These are phyloP conservation scores for Boletales sp. DNA, from an alignment of 768 basidiomycete genomes.

Conservation along the genomic window DNA sequence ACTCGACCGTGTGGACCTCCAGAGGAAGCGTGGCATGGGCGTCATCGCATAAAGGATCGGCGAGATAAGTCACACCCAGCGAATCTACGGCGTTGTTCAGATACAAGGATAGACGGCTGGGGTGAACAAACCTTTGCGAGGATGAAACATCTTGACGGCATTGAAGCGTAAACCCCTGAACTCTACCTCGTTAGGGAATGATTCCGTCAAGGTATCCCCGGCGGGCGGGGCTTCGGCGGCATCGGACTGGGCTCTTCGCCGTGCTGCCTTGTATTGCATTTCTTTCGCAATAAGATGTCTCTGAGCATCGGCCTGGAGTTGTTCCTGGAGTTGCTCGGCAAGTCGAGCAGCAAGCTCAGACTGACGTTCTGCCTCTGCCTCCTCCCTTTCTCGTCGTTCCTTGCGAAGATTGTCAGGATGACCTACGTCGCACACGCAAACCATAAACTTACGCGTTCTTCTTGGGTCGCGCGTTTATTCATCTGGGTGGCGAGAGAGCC, in stretches of 20 bases:
- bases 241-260: conserved; percentile 66
- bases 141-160: conserved; percentile 69
- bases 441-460: conserved; percentile 50
- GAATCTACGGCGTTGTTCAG: conserved; percentile 39
- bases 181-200: conserved; percentile 54
- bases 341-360: conserved; percentile 47
- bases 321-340: conserved; percentile 59
- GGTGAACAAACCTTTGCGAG: conserved; percentile 51
- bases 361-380: conserved; percentile 52
- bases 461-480: conserved; percentile 67
- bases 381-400: conserved; percentile 52
- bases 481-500: conserved; percentile 79
- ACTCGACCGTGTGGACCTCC: conserved; percentile 64
- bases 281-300: conserved; percentile 46
- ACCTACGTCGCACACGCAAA: neutral
- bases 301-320: conserved; percentile 64
- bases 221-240: conserved; percentile 58
- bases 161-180: conserved; percentile 58
- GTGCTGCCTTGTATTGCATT: conserved; percentile 46
- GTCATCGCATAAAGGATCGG: conserved; percentile 73
- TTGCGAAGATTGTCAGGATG: conserved; percentile 20
- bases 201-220: conserved; percentile 54
- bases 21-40: conserved; percentile 54
- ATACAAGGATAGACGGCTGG: neutral
- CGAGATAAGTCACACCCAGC: conserved; percentile 65